A percentile compares a stretch with the other conserved stretches of the same genome.
Conservation (phyloP, 345 rosid genomes). For the Hypericum perforatum region DNA sequence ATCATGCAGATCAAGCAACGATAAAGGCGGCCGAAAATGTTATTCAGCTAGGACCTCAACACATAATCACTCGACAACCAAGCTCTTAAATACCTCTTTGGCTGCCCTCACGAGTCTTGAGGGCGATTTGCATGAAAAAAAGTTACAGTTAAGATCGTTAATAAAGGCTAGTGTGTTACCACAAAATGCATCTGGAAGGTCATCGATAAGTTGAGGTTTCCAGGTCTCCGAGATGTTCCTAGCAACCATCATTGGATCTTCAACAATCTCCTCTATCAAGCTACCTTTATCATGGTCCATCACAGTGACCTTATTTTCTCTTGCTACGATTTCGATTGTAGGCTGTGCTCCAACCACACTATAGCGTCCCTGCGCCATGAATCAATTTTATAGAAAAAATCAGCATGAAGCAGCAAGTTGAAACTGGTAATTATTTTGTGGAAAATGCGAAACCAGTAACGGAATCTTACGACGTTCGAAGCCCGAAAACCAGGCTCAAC, state of each 20-base stretch:
- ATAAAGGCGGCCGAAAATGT: no score
- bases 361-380: slow-evolving; percentile 47
- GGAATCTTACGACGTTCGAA: slow-evolving; percentile 49
- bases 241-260: slow-evolving; percentile 73
- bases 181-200: slow-evolving; percentile 77
- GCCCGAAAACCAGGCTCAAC: slow-evolving; percentile 54
- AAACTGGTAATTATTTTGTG: background rate
- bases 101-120: no score
- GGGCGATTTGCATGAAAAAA: no score
- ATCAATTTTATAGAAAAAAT: slow-evolving; percentile 14
- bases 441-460: slow-evolving; percentile 2
- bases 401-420: background rate
- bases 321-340: slow-evolving; percentile 59
- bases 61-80: background rate
- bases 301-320: slow-evolving; percentile 55
- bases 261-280: slow-evolving; percentile 49
- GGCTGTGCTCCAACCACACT: slow-evolving; percentile 89
- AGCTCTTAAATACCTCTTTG: no score
- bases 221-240: slow-evolving; percentile 56
- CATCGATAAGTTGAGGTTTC: slow-evolving; percentile 63
- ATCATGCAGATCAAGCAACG: no score
- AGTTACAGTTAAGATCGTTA: no score
- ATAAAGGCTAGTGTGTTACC: slow-evolving; percentile 30
- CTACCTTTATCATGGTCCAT: slow-evolving; percentile 56
- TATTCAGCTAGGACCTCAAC: no score